Base-by-base conservation (phyloP, 306 rosid species). In the Cucurbita ficifolia region DNA sequence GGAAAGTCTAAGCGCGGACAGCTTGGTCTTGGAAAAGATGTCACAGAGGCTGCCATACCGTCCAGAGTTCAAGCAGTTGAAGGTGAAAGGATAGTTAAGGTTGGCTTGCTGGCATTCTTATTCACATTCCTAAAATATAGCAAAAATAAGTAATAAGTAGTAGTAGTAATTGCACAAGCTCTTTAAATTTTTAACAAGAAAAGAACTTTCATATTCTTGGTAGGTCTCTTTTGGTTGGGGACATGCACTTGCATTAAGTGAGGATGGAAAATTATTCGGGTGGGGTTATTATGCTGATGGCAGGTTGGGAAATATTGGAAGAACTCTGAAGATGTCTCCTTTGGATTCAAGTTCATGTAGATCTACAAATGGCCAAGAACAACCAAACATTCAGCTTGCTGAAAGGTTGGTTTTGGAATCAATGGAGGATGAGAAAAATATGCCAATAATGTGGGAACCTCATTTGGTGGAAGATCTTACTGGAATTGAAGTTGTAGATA, bases 181-280 rank as follows among this genome's bases (percentile, higher is more conserved):
- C 33, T 29, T 29, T 29, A 29, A 29, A 29, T 29, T 29, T 29
- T 29, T 48, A 21, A 48, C 8, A 17, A 17, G 16, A 33, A 35
- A 39, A 45, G 22, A 48, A 42, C 9, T 48, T 48, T 48, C 49
- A 40, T 75, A 75, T 80, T 51, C 76, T 82, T 84, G 77, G 50
- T 76, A 90, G 98, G 90, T 88, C 21, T 79, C 97, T 40, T 91
- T 90, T 76, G 97, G 98, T 73, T 94, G 98, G 97, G 98, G 98
- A 56, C 97, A 94, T 65, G 93, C 94, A 50, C 92, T 90, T 76
- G 97, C 97, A 17, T 79, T 33, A 21, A 94, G 89, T 13, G 81
- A 79, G 79, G 92, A 90, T 74, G 98, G 98, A 18, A 94, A 87
- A 75, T 76, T 94, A 73, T 94, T 86, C 80, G 97, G 90, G 6